phyloP scores from a whole-genome alignment of 2,329 filamentous ascomycete species.

The Paraconiothyrium sp. region DNA sequence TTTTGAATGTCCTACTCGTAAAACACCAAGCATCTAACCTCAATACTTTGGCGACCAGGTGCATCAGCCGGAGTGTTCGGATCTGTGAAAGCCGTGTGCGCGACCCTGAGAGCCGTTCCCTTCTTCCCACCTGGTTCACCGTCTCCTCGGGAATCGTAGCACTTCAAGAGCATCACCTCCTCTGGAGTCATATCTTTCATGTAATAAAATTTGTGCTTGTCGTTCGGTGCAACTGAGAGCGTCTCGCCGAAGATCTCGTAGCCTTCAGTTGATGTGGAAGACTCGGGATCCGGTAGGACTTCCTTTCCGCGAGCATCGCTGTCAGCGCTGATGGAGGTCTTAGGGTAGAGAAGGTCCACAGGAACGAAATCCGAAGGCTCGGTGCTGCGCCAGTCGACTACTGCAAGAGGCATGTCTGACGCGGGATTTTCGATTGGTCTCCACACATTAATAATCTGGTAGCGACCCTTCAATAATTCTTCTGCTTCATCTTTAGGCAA shows the following conservation, averaged over 20 bases:
- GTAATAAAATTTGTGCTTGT: constrained; percentile 70
- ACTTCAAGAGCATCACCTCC: constrained; percentile 64
- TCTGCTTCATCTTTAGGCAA: constrained; percentile 65
- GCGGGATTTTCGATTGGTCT: constrained; percentile 71
- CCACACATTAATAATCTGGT: constrained; percentile 77
- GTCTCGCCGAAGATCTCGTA: constrained; percentile 73
- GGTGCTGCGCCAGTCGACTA: constrained; percentile 72
- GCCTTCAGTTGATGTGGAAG: constrained; percentile 62
- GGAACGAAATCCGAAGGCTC: constrained; percentile 66
- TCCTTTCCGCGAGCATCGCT: constrained; percentile 69
- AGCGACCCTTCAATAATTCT: constrained; percentile 65
- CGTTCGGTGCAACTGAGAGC: constrained; percentile 66
- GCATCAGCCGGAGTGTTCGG: constrained; percentile 62
- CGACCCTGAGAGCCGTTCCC: constrained; percentile 57
- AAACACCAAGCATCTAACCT: constrained; percentile 71
- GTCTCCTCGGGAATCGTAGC: constrained; percentile 57
- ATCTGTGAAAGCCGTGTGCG: constrained; percentile 73
- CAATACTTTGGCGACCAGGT: constrained; percentile 67
- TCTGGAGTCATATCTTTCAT: constrained; percentile 72
- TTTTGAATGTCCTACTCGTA: constrained; percentile 58
- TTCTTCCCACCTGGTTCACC: constrained; percentile 52
- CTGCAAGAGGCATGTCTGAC: constrained; percentile 73
- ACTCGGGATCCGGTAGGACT: constrained; percentile 59
- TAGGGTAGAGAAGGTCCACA: constrained; percentile 71
- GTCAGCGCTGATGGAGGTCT: constrained; percentile 49